Conservation (phyloP, 2,329 filamentous ascomycete genomes). For the Pyricularia grisea region DNA sequence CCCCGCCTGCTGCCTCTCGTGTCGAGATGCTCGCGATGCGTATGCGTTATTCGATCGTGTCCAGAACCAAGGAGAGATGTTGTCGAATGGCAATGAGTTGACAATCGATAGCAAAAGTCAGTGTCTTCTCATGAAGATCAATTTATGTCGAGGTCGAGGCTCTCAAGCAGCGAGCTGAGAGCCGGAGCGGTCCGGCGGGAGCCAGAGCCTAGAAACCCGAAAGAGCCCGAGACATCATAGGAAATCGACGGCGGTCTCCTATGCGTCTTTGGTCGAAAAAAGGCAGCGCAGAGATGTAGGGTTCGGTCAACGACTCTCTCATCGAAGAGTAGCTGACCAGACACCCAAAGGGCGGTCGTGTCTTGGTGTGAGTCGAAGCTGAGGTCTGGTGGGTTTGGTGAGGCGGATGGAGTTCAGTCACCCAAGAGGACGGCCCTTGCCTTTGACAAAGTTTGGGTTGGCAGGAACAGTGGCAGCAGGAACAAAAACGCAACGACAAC, state of each 20-base stretch:
- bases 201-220: constrained; percentile 28
- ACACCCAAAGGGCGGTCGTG: background rate
- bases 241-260: constrained; percentile 4
- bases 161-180: background rate
- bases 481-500: background rate
- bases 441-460: background rate
- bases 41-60: background rate
- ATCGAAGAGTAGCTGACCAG: constrained; percentile 1
- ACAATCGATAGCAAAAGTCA: background rate
- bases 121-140: background rate
- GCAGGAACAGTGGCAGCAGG: background rate
- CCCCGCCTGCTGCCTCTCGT: constrained; percentile 20
- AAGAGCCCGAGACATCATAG: constrained; percentile 28
- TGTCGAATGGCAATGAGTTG: background rate
- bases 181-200: constrained; percentile 20
- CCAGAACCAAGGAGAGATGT: background rate
- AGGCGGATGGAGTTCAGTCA: background rate
- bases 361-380: background rate
- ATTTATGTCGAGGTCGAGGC: background rate
- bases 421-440: background rate
- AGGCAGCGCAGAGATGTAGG: background rate
- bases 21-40: background rate
- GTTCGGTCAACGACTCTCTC: constrained; percentile 1
- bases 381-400: background rate
- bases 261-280: background rate